Evolutionary conservation across 2,329 filamentous ascomycete genomes (phyloP).

Genomic region (Ceratocystis destructans): DNA sequence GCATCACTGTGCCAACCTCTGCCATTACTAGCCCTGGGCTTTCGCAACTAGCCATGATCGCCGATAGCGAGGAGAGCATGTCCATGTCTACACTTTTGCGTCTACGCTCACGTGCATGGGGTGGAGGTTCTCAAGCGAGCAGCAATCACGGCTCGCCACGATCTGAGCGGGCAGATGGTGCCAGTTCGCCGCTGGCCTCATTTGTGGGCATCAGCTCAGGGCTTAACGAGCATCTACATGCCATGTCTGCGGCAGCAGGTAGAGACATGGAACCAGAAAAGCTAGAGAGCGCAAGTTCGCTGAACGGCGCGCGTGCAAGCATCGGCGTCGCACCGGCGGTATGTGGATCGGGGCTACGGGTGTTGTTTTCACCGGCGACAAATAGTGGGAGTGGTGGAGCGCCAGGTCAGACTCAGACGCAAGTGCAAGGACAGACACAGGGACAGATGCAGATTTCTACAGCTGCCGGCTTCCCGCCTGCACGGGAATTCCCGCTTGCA

Average conservation of each 20-base stretch:
- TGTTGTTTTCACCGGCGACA: not conserved
- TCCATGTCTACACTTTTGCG: conserved; percentile 64
- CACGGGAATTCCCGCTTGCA: conserved; percentile 11
- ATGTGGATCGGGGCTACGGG: not conserved
- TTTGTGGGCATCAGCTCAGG: conserved; percentile 14
- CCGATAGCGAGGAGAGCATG: conserved; percentile 42
- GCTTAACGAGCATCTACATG: conserved; percentile 10
- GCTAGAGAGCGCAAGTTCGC: not conserved
- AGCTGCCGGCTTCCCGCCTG: not conserved
- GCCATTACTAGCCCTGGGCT: conserved; percentile 55
- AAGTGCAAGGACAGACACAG: not conserved
- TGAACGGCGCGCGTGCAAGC: not conserved
- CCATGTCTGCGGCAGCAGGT: not conserved
- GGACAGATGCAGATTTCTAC: not conserved
- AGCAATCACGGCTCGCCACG: conserved; percentile 38
- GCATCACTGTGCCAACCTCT: conserved; percentile 33
- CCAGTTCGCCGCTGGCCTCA: conserved; percentile 28
- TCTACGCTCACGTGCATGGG: conserved; percentile 63
- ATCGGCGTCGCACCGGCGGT: not conserved
- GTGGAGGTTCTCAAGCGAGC: conserved; percentile 65
- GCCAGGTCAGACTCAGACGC: not conserved
- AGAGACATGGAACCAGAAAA: not conserved
- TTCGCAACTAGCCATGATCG: conserved; percentile 58
- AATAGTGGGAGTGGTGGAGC: not conserved
- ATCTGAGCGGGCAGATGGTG: conserved; percentile 36